Evolutionary conservation across 306 rosid genomes (phyloP).

Genomic region (Trifolium repens): DNA sequence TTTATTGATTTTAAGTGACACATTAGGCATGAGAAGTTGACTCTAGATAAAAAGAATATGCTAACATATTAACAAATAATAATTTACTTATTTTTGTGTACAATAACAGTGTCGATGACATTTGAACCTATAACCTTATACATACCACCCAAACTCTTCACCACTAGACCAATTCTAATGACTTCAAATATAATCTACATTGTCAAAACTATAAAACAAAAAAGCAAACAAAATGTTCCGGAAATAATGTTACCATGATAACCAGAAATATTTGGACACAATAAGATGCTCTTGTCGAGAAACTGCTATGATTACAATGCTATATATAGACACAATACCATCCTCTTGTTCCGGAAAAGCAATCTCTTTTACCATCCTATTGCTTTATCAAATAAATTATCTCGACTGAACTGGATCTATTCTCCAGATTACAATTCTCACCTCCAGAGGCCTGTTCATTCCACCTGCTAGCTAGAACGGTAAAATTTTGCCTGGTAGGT

Average conservation of each 20-base stretch:
- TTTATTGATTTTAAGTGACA: too few relatives aligned
- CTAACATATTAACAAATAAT: too few relatives aligned
- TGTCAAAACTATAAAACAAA: background rate
- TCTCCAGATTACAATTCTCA: background rate
- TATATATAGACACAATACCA: background rate
- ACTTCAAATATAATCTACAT: background rate
- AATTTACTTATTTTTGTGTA: too few relatives aligned
- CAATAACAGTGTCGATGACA: too few relatives aligned
- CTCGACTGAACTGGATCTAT: background rate
- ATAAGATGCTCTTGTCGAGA: background rate
- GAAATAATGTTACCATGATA: background rate
- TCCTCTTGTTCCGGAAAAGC: background rate
- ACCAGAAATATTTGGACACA: background rate
- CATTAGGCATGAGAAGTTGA: background rate
- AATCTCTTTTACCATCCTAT: background rate
- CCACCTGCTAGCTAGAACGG: background rate
- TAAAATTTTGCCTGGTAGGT: background rate
- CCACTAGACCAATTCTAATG: too few relatives aligned
- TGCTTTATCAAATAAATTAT: slow-evolving; percentile 31
- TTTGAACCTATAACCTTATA: too few relatives aligned
- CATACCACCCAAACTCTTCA: too few relatives aligned
- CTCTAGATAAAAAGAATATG: background rate
- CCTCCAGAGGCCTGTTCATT: background rate
- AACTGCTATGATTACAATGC: background rate
- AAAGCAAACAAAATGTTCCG: background rate